Percentiles rank a stretch among this genome's conserved stretches.
Evolutionary conservation across 768 basidiomycete species (phyloP).

Genomic region (Tulasnella sp.): DNA sequence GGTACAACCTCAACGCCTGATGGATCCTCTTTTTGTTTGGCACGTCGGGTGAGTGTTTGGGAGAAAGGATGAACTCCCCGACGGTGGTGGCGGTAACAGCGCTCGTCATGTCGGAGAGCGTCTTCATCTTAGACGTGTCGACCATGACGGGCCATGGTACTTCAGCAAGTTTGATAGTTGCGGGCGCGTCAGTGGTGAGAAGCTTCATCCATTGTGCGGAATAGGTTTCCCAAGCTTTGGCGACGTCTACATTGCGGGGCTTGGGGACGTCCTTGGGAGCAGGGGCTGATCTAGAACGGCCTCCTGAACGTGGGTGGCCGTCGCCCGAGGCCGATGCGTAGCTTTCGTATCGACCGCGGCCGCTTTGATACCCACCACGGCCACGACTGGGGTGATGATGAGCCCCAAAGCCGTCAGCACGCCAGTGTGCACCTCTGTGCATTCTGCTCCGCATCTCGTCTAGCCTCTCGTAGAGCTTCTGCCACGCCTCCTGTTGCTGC

Average conservation of each 20-base stretch:
- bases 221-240: constrained; percentile 3
- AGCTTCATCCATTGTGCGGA: neutral
- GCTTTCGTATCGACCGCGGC: neutral
- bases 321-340: neutral
- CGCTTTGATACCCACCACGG: neutral
- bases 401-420: neutral
- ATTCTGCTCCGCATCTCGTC: neutral
- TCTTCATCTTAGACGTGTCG: neutral
- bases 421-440: neutral
- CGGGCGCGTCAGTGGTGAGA: neutral
- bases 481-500: neutral
- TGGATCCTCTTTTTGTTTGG: constrained; percentile 18
- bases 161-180: neutral
- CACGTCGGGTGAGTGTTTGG: constrained; percentile 1
- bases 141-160: neutral
- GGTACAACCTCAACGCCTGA: neutral
- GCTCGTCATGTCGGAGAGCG: neutral
- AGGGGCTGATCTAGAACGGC: neutral
- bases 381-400: neutral
- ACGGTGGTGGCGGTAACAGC: neutral
- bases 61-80: constrained; percentile 6
- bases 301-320: neutral
- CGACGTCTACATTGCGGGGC: neutral
- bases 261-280: neutral
- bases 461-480: neutral